Evolutionary conservation across 441 rosid genomes (phyloP).

Genomic region (Arabidopsis lyrata): DNA sequence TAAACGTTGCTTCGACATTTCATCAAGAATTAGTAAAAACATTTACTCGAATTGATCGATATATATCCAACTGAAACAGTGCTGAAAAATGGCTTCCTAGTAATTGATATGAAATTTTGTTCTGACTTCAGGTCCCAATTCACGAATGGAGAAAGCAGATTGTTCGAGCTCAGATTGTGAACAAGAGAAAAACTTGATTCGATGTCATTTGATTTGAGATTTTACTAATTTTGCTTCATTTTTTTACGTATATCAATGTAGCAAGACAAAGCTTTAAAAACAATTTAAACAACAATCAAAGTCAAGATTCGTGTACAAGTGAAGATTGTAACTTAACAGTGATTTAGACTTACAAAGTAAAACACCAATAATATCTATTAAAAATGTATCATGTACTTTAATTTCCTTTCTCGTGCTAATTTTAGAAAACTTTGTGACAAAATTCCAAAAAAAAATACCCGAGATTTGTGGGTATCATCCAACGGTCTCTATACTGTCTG

Average conservation of each 20-base stretch:
- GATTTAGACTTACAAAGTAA: neutral
- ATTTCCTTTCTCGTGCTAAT: constrained; percentile 34
- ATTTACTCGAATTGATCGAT: neutral
- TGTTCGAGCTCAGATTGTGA: constrained; percentile 45
- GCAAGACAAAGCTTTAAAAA: no score
- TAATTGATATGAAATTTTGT: neutral
- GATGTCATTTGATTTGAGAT: constrained; percentile 4
- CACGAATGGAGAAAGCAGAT: constrained; percentile 69
- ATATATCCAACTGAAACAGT: no score
- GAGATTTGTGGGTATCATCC: constrained; percentile 10
- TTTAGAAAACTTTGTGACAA: constrained; percentile 7
- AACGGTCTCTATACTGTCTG: constrained; percentile 32
- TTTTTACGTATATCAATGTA: neutral
- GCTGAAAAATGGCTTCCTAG: neutral
- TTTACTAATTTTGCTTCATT: neutral
- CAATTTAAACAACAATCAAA: neutral
- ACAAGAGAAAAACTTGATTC: constrained; percentile 37
- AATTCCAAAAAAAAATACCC: constrained; percentile 12
- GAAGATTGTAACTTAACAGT: neutral
- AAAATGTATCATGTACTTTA: neutral
- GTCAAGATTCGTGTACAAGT: constrained; percentile 19
- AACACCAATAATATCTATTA: neutral
- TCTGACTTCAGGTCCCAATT: constrained; percentile 55
- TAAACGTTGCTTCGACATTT: neutral
- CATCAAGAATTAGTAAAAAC: neutral